These are phyloP conservation scores for Talaromyces stipitatus DNA, from an alignment of 495 filamentous ascomycete species.

Conservation along the genomic window DNA sequence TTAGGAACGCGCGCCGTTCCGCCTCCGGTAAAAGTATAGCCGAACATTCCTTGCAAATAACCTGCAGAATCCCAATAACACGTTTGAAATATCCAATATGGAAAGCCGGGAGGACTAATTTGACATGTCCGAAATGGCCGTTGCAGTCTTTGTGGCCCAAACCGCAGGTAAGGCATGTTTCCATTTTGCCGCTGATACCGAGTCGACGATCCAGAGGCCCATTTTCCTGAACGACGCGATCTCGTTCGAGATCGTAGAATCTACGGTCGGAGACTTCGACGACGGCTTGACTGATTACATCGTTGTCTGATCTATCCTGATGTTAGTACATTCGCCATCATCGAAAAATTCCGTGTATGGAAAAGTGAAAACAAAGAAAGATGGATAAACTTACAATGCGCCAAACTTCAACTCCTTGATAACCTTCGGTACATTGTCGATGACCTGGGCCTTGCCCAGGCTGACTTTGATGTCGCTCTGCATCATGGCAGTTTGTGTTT, in stretches of 20 bases:
- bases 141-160: constrained; percentile 71
- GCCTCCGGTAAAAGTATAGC: constrained; percentile 70
- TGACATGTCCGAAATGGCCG: constrained; percentile 90
- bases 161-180: constrained; percentile 73
- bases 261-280: constrained; percentile 85
- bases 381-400: constrained; percentile 55
- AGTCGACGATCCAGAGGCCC: constrained; percentile 81
- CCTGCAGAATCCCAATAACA: constrained; percentile 78
- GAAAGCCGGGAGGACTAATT: constrained; percentile 82
- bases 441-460: constrained; percentile 78
- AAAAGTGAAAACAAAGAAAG: constrained; percentile 1
- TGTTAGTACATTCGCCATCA: constrained; percentile 16
- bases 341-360: too few relatives aligned
- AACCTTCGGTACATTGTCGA: constrained; percentile 77
- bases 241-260: constrained; percentile 77
- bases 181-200: constrained; percentile 77
- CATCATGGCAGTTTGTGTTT: constrained; percentile 26
- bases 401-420: constrained; percentile 93
- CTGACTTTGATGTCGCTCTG: constrained; percentile 43
- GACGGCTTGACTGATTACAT: constrained; percentile 89
- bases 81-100: constrained; percentile 94
- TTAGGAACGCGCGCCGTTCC: constrained; percentile 63
- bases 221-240: constrained; percentile 61
- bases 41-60: constrained; percentile 76
- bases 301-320: constrained; percentile 63